Base-by-base conservation (phyloP, 169 alveolate species). In the Amoebophrya sp. region DNA sequence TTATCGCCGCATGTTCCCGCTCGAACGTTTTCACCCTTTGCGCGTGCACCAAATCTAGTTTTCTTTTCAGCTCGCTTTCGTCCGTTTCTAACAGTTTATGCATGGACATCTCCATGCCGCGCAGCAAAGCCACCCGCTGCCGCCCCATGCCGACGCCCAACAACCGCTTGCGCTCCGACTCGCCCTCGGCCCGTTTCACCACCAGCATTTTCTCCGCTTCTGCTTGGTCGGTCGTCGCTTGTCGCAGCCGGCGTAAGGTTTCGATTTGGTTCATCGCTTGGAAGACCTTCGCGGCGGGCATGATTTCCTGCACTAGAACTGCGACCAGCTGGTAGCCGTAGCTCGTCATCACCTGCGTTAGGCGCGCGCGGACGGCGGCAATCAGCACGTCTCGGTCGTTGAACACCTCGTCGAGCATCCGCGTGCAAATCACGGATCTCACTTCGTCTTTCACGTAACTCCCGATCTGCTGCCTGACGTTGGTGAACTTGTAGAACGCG, bases 171-270 rank as follows among this genome's bases (percentile, higher is more conserved):
- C 77, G 32, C 47, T 89, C 91, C 40, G 77, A 35, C n/a, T 89
- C 91, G 35, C 77, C 91, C n/a, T 89, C 91, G 0, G 91, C 91
- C n/a, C 55, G 77, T 54, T 89, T 89, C 2, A 89, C 77, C 2
- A 89, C 40, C 39, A 89, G 32, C 29, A 40, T 38, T n/a, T 89
- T 89, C 77, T 89, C 91, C 14, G 91, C 91, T 54, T 89, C 91
- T 0, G 91, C 91, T 54, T 39, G 35, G 83, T 66, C 32, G 39
- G 18, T 25, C 29, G 83, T 66, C 32, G 83, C 83, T 25, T 25
- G 39, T 25, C 32, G 12, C 38, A 66, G 83, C 10, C 83, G 29
- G 2, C 83, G 83, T 1, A 66, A 25, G 32, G 83, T 12, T 25
- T 89, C 55, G 23, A 89, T 89, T 77, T 23, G 40, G 77, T 89